phyloP scores from a whole-genome alignment of 164 flowering plant genomes.

The Macadamia tetraphylla region DNA sequence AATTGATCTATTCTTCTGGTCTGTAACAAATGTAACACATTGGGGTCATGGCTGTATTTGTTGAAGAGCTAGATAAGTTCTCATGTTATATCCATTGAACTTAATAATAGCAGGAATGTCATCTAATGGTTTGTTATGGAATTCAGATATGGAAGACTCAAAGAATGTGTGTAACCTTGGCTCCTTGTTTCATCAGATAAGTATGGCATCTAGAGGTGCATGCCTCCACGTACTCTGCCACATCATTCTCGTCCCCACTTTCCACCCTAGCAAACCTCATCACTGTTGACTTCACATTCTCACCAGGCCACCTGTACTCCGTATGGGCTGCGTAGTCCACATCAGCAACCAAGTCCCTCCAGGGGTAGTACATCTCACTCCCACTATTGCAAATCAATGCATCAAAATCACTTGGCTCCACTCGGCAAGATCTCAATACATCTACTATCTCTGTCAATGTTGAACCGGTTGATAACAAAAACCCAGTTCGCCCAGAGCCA shows the following conservation, averaged over 20 bases:
- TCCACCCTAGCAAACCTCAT: slow-evolving; percentile 52
- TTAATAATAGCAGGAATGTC: too few relatives aligned
- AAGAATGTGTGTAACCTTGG: slow-evolving; percentile 36
- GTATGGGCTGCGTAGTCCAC: slow-evolving; percentile 57
- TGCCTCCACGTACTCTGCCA: slow-evolving; percentile 26
- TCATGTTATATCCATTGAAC: too few relatives aligned
- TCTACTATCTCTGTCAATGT: slow-evolving; percentile 46
- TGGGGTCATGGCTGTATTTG: background rate
- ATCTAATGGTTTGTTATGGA: too few relatives aligned
- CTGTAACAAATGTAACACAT: slow-evolving; percentile 25
- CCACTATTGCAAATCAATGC: slow-evolving; percentile 74
- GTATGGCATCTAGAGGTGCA: slow-evolving; percentile 50
- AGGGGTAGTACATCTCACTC: slow-evolving; percentile 57
- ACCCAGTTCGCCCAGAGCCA: slow-evolving; percentile 39
- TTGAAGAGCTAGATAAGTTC: background rate
- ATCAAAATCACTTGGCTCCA: slow-evolving; percentile 53
- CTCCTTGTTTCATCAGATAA: slow-evolving; percentile 53
- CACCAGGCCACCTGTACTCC: slow-evolving; percentile 78
- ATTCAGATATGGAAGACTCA: background rate
- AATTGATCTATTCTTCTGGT: slow-evolving; percentile 44
- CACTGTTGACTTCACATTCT: slow-evolving; percentile 43
- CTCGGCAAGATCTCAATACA: slow-evolving; percentile 32
- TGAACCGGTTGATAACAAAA: slow-evolving; percentile 51
- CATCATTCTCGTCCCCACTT: slow-evolving; percentile 42
- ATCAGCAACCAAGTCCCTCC: slow-evolving; percentile 57